Percentiles rank a stretch among this genome's conserved stretches.
phyloP scores from a whole-genome alignment of 495 filamentous ascomycete genomes.

The Daldinia decipiens region DNA sequence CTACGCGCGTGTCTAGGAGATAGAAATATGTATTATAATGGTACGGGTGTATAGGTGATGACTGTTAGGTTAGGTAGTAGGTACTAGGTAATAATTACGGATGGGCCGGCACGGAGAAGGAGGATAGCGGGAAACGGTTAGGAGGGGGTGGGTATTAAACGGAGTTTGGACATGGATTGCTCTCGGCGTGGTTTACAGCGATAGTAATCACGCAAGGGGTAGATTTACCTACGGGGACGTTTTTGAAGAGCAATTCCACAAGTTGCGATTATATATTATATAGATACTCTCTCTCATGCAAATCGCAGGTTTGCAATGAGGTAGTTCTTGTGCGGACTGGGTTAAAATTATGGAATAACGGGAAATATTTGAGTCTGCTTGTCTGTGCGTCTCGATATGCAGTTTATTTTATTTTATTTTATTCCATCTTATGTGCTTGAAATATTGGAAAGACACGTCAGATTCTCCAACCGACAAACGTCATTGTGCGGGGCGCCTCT shows the following conservation, averaged over 20 bases:
- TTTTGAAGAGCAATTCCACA: not conserved
- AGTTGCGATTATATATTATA: not conserved
- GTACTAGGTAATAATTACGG: slow-evolving; percentile 14
- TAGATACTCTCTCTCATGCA: not conserved
- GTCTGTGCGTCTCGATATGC: slow-evolving; percentile 16
- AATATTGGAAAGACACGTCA: slow-evolving; percentile 39
- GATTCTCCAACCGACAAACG: slow-evolving; percentile 23
- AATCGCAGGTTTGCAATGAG: not conserved
- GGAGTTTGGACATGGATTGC: slow-evolving; percentile 13
- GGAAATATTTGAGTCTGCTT: not conserved
- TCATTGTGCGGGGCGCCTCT: slow-evolving; percentile 28
- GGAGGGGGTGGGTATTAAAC: slow-evolving; percentile 10
- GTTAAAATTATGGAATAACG: slow-evolving; percentile 12
- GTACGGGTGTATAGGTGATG: slow-evolving; percentile 5
- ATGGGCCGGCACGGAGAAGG: not conserved
- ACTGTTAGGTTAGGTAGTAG: not conserved
- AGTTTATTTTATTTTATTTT: not conserved
- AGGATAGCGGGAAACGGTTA: slow-evolving; percentile 3
- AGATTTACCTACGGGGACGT: not conserved
- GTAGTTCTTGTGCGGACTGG: not conserved
- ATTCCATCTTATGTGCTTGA: slow-evolving; percentile 2
- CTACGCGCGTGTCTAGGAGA: slow-evolving; percentile 40
- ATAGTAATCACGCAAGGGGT: not conserved
- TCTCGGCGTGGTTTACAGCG: not conserved
- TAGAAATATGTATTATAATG: slow-evolving; percentile 22